These are phyloP conservation scores for Heritiera fomes DNA, from an alignment of 345 rosid genomes.

Conservation along the genomic window DNA sequence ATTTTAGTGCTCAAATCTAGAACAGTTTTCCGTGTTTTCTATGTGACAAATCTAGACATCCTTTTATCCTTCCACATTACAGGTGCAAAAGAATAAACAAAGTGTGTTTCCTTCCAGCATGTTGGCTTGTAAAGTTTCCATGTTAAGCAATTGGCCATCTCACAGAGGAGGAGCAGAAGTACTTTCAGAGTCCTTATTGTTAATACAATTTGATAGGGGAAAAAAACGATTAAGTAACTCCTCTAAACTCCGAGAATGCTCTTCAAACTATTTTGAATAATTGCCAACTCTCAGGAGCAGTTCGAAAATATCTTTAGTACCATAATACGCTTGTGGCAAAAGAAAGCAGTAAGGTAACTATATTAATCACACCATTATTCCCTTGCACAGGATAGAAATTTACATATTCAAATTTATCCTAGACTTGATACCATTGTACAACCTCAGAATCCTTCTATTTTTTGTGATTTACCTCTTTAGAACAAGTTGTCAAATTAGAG, in stretches of 20 bases:
- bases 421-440: not conserved
- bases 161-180: not conserved
- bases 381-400: not conserved
- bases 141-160: not conserved
- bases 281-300: not conserved
- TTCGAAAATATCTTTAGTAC: slow-evolving; percentile 6
- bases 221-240: not conserved
- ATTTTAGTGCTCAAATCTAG: slow-evolving; percentile 9
- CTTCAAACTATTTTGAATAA: not conserved
- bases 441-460: not conserved
- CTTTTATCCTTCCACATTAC: not conserved
- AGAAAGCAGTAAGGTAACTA: not conserved
- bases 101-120: not conserved
- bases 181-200: not conserved
- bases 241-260: not conserved
- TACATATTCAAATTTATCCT: not conserved
- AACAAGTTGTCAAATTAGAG: not conserved
- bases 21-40: not conserved
- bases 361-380: not conserved
- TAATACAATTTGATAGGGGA: too few relatives aligned
- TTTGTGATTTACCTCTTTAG: not conserved
- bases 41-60: not conserved
- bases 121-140: not conserved
- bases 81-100: not conserved
- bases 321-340: not conserved